Conservation (phyloP, 345 rosid genomes). For the Hevea brasiliensis region DNA sequence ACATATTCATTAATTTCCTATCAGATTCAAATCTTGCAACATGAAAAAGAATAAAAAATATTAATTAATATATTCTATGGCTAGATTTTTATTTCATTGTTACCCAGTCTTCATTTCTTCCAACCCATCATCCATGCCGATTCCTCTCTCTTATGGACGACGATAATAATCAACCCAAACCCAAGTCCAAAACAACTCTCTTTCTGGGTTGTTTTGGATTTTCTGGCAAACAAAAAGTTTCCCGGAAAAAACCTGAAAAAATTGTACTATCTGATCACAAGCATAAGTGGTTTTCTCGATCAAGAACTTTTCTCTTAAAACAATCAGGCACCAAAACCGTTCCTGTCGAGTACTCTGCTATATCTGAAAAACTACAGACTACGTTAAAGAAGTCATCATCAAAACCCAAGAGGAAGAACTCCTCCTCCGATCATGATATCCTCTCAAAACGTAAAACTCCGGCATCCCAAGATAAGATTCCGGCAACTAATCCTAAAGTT, state of each 20-base stretch:
- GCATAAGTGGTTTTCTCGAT: conserved; percentile 23
- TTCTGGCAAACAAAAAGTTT: conserved; percentile 14
- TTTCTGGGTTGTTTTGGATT: conserved; percentile 54
- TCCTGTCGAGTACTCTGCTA: conserved; percentile 33
- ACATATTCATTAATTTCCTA: too few relatives aligned
- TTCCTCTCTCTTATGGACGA: conserved; percentile 31
- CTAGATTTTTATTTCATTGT: background rate
- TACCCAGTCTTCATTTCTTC: background rate
- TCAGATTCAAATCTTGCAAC: too few relatives aligned
- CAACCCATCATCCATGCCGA: conserved; percentile 13
- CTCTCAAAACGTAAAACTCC: conserved; percentile 8
- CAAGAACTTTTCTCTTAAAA: conserved; percentile 28
- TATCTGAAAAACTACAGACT: conserved; percentile 6
- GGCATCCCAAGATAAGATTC: background rate
- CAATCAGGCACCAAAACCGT: conserved; percentile 46
- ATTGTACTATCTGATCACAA: background rate
- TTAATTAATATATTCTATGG: too few relatives aligned
- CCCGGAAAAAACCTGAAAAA: conserved; percentile 16
- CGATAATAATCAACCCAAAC: conserved; percentile 14
- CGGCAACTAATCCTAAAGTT: background rate
- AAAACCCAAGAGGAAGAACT: conserved; percentile 14
- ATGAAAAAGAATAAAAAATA: too few relatives aligned
- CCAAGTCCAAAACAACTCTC: conserved; percentile 1
- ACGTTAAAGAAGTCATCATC: conserved; percentile 11
- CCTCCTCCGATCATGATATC: background rate